A percentile compares a stretch with the other conserved stretches of the same genome.
Conservation (phyloP, 2,329 filamentous ascomycete species). For the Knoxdaviesia proteae region DNA sequence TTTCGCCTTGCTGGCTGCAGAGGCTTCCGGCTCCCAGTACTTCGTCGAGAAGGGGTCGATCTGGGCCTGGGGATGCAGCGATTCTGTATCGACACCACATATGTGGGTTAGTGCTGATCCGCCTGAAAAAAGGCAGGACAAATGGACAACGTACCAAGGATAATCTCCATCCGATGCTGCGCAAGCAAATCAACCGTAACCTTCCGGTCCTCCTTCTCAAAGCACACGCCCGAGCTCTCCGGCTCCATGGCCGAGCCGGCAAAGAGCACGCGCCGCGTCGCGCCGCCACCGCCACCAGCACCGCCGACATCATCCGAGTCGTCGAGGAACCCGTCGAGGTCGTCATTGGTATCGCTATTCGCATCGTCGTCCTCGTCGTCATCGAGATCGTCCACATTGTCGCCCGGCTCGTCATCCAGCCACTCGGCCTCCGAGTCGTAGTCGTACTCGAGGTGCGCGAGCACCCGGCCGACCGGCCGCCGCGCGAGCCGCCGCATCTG, state of each 20-base stretch:
- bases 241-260: constrained; percentile 41
- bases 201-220: constrained; percentile 39
- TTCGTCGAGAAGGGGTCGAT: constrained; percentile 71
- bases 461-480: constrained; percentile 29
- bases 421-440: constrained; percentile 77
- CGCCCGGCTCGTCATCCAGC: constrained; percentile 51
- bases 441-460: constrained; percentile 50
- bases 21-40: constrained; percentile 46
- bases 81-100: constrained; percentile 19
- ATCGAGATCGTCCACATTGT: constrained; percentile 48
- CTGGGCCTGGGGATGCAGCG: constrained; percentile 19
- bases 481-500: constrained; percentile 27
- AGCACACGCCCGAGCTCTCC: constrained; percentile 62
- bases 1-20: constrained; percentile 3
- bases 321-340: constrained; percentile 79
- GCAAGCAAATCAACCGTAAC: constrained; percentile 27
- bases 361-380: constrained; percentile 55
- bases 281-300: constrained; percentile 30
- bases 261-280: constrained; percentile 17
- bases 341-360: constrained; percentile 22
- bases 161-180: constrained; percentile 52
- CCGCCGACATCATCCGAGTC: constrained; percentile 52
- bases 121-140: not conserved
- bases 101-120: constrained; percentile 7
- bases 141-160: constrained; percentile 34